These are phyloP conservation scores for Thalassiosira oceanica DNA, from an alignment of 352 stramenopile genomes.

Conservation along the genomic window DNA sequence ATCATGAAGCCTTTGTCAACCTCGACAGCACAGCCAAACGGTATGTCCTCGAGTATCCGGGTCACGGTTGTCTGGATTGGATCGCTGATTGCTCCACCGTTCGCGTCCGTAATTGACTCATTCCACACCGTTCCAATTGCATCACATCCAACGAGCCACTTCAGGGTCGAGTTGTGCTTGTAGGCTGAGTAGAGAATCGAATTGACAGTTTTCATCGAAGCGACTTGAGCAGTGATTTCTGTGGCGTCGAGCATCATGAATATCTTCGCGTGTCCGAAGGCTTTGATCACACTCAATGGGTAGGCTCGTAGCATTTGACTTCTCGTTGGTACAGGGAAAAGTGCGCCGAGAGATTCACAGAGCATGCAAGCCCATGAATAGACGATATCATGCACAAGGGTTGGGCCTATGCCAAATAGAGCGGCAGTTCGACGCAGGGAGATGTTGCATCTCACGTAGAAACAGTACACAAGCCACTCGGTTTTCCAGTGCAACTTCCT, in stretches of 20 bases:
- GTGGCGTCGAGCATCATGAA: constrained; percentile 27
- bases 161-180: constrained; percentile 27
- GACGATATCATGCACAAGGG: constrained; percentile 22
- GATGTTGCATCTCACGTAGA: constrained; percentile 14
- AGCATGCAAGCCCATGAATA: constrained; percentile 28
- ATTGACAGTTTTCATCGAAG: constrained; percentile 35
- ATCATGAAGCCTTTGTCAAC: constrained; percentile 33
- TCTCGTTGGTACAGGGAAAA: constrained; percentile 21
- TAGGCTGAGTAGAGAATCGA: constrained; percentile 27
- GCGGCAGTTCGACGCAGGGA: constrained; percentile 6
- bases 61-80: constrained; percentile 11
- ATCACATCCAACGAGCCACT: constrained; percentile 26
- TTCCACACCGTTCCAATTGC: constrained; percentile 9
- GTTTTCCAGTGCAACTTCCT: constrained; percentile 28
- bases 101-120: constrained; percentile 13
- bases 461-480: constrained; percentile 25
- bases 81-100: constrained; percentile 25
- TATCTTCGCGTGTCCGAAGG: constrained; percentile 19
- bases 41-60: constrained; percentile 13
- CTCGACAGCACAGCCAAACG: constrained; percentile 18
- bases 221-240: constrained; percentile 10
- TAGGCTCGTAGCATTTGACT: constrained; percentile 28
- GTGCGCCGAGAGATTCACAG: constrained; percentile 4
- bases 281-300: constrained; percentile 12
- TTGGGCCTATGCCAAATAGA: constrained; percentile 22